Conservation (phyloP, 225 moss, liverwort and hornwort species). For the Rhytidiadelphus loreus region DNA sequence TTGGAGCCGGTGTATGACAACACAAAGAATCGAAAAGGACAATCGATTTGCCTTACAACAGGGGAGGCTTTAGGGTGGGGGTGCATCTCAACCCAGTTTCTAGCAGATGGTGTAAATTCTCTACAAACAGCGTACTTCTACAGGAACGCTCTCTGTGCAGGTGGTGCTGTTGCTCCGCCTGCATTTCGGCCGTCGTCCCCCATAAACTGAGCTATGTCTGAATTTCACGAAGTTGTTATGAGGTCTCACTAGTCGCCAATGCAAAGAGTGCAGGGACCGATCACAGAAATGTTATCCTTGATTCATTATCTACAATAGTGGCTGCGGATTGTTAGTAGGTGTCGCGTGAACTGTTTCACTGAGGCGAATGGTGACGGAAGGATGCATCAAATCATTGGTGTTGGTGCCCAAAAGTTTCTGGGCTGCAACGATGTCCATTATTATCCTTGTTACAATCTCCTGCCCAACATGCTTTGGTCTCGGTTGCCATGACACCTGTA, state of each 20-base stretch:
- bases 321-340: not conserved
- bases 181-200: slow-evolving; percentile 25
- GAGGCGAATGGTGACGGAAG: not conserved
- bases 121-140: slow-evolving; percentile 13
- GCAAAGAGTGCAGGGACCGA: not conserved
- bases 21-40: not conserved
- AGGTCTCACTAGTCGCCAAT: not conserved
- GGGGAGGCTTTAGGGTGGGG: not conserved
- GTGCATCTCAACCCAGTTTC: not conserved
- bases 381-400: not conserved
- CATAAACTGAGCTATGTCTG: slow-evolving; percentile 31
- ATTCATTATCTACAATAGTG: not conserved
- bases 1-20: not conserved
- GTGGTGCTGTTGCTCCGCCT: not conserved
- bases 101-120: slow-evolving; percentile 23
- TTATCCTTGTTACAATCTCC: not conserved
- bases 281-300: not conserved
- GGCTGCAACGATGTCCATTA: not conserved
- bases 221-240: not conserved
- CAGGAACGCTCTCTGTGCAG: slow-evolving; percentile 1
- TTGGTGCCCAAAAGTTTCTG: not conserved
- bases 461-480: not conserved
- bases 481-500: not conserved
- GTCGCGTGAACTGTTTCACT: not conserved
- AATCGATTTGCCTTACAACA: not conserved